Percentiles rank a stretch among this genome's conserved stretches.
phyloP scores from a whole-genome alignment of 1,284 basidiomycete genomes.

The Puccinia horiana region DNA sequence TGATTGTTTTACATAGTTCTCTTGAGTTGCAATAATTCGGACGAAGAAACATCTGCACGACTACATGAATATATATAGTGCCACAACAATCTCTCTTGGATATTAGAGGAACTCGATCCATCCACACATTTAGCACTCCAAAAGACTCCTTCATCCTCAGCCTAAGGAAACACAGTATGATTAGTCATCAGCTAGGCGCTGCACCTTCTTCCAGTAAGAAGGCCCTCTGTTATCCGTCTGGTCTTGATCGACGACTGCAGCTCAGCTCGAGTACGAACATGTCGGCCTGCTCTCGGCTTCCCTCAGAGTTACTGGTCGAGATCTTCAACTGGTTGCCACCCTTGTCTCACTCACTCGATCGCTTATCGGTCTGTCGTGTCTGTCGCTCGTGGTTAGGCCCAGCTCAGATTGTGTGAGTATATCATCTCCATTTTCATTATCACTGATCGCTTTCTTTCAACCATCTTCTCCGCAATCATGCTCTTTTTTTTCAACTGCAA shows the following conservation, averaged over 20 bases:
- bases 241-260: slow-evolving; percentile 14
- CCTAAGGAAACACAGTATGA: not conserved
- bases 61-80: no score
- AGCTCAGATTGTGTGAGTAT: slow-evolving; percentile 44
- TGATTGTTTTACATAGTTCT: no score
- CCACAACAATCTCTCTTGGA: no score
- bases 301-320: slow-evolving; percentile 41
- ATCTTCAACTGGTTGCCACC: slow-evolving; percentile 44
- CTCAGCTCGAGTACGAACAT: slow-evolving; percentile 22
- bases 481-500: not conserved
- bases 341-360: slow-evolving; percentile 28
- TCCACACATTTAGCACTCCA: no score
- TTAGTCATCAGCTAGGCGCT: slow-evolving; percentile 22
- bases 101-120: no score
- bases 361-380: slow-evolving; percentile 4
- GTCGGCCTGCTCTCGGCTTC: slow-evolving; percentile 24
- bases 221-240: not conserved
- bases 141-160: no score
- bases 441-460: not conserved
- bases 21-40: no score
- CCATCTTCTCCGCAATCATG: not conserved
- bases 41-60: no score
- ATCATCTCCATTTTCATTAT: not conserved
- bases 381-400: slow-evolving; percentile 46
- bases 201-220: not conserved